A percentile compares a stretch with the other conserved stretches of the same genome.
Conservation (phyloP, 2,329 filamentous ascomycete species). For the Exophiala oligosperma region DNA sequence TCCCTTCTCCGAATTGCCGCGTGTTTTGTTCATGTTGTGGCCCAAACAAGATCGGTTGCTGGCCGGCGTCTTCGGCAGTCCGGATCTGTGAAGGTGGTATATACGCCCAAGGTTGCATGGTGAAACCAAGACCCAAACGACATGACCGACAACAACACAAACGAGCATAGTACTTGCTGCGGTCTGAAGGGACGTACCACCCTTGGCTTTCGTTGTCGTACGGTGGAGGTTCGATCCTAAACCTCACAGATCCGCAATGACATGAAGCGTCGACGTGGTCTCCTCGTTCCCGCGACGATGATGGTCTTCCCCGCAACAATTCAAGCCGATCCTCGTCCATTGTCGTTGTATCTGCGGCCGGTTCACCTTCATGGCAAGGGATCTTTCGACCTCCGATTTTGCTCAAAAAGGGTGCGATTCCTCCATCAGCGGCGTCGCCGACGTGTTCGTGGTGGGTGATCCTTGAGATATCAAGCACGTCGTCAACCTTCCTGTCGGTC, state of each 20-base stretch:
- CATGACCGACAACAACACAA: slow-evolving; percentile 65
- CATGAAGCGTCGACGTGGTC: slow-evolving; percentile 17
- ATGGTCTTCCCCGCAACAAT: neutral
- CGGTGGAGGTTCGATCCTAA: slow-evolving; percentile 57
- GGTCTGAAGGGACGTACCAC: slow-evolving; percentile 53
- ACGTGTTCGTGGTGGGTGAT: slow-evolving; percentile 18
- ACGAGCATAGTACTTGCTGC: slow-evolving; percentile 58
- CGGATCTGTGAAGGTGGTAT: slow-evolving; percentile 61
- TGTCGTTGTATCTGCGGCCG: neutral
- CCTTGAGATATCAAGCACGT: slow-evolving; percentile 8
- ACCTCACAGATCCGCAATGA: slow-evolving; percentile 51
- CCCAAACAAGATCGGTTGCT: slow-evolving; percentile 37
- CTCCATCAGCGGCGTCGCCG: slow-evolving; percentile 22
- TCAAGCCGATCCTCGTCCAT: slow-evolving; percentile 7
- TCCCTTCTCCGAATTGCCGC: slow-evolving; percentile 16
- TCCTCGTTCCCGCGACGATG: neutral
- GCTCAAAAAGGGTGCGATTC: slow-evolving; percentile 18
- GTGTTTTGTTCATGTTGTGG: slow-evolving; percentile 35
- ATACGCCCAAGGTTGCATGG: slow-evolving; percentile 67
- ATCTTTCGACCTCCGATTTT: slow-evolving; percentile 9
- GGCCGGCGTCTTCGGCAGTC: slow-evolving; percentile 35
- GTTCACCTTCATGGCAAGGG: slow-evolving; percentile 12
- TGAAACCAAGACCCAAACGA: slow-evolving; percentile 60
- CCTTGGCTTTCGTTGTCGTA: slow-evolving; percentile 45
- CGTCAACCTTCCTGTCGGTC: neutral